Percentiles rank a stretch among this genome's conserved stretches.
These are phyloP conservation scores for Chaetomium sp. DNA, from an alignment of 2,329 filamentous ascomycete genomes.

Conservation along the genomic window DNA sequence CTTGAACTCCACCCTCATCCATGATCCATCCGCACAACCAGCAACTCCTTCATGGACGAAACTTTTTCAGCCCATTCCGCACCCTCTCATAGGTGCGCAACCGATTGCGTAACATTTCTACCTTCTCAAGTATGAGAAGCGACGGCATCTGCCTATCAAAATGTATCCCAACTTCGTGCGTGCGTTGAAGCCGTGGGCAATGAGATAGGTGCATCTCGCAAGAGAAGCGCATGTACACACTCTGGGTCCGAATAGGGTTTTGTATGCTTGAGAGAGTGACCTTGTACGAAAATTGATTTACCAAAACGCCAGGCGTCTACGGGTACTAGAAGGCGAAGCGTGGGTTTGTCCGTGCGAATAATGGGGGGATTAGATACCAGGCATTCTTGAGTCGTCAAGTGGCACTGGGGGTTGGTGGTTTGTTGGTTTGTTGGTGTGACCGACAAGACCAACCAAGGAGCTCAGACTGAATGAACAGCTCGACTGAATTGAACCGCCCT, in stretches of 20 bases:
- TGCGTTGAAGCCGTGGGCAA: slow-evolving; percentile 12
- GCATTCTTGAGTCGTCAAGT: too few relatives aligned
- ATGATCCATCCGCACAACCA: slow-evolving; percentile 5
- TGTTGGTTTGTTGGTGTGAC: too few relatives aligned
- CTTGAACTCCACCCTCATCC: neutral
- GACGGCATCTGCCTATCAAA: slow-evolving; percentile 9
- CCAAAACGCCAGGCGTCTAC: too few relatives aligned
- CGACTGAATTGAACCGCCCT: too few relatives aligned
- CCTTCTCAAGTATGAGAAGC: neutral
- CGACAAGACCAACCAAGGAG: too few relatives aligned
- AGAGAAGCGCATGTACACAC: slow-evolving; percentile 9
- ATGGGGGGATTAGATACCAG: too few relatives aligned
- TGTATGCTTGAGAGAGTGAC: too few relatives aligned
- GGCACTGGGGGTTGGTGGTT: too few relatives aligned
- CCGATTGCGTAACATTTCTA: slow-evolving; percentile 3
- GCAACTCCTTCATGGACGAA: neutral
- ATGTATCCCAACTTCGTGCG: slow-evolving; percentile 3
- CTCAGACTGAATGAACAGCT: neutral
- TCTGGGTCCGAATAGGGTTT: neutral
- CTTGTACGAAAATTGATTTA: too few relatives aligned
- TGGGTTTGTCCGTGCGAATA: too few relatives aligned
- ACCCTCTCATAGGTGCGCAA: slow-evolving; percentile 6
- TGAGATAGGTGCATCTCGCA: slow-evolving; percentile 3
- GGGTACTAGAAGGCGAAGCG: too few relatives aligned
- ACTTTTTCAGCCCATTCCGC: slow-evolving; percentile 7